A percentile compares a stretch with the other conserved stretches of the same genome.
Conservation (phyloP, 148 eudicot species). For the Tetragonia tetragonoides region DNA sequence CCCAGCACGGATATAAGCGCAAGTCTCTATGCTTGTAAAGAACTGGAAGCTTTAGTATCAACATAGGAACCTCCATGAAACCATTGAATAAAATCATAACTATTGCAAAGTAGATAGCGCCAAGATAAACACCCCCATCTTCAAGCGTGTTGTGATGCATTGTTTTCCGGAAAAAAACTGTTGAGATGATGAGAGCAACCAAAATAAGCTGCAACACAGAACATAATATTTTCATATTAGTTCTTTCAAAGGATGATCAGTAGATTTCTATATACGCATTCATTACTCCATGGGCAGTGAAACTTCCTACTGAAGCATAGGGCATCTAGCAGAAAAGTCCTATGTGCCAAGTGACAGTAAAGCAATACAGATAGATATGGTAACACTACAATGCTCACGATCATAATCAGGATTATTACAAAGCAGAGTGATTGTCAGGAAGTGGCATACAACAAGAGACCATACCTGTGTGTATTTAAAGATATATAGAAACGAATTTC, state of each 20-base stretch:
- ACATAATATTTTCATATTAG: conserved; percentile 24
- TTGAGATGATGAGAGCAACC: conserved; percentile 59
- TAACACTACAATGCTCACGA: background rate
- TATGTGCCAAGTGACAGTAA: background rate
- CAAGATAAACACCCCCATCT: conserved; percentile 80
- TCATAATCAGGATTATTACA: background rate
- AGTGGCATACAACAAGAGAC: conserved; percentile 1
- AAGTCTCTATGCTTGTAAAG: conserved; percentile 92
- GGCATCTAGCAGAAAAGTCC: background rate
- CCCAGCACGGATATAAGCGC: conserved; percentile 92
- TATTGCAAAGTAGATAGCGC: conserved; percentile 84
- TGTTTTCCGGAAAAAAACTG: conserved; percentile 86
- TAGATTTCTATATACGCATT: background rate
- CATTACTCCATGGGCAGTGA: background rate
- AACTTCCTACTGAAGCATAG: background rate
- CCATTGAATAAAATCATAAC: conserved; percentile 93
- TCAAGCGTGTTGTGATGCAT: conserved; percentile 74
- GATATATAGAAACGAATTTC: conserved; percentile 65
- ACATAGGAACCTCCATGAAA: conserved; percentile 89
- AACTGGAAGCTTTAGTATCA: conserved; percentile 89
- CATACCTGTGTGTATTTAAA: conserved; percentile 79
- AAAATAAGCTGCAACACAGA: conserved; percentile 72
- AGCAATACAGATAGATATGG: background rate
- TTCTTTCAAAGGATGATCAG: conserved; percentile 12
- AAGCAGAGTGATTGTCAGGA: background rate